Base-by-base conservation (phyloP, 2,329 filamentous ascomycete genomes). In the Malbranchea cinnamomea region DNA sequence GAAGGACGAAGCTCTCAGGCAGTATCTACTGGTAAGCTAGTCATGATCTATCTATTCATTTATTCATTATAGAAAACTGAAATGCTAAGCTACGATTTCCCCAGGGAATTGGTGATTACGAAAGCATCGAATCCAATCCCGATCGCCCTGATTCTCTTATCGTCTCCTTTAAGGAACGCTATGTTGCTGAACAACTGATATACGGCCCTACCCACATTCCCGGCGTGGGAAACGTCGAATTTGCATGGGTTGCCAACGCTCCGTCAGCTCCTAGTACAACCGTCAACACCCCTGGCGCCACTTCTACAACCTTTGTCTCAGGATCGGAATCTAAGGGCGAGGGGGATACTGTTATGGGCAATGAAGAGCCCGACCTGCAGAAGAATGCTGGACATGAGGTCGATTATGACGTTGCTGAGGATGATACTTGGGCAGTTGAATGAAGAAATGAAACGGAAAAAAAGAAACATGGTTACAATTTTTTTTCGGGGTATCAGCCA, bases 111-210 rank as follows among this genome's bases (percentile, higher is more conserved):
- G 59, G 58, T 32, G 58, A 61, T 39, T 63, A 60, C 32, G 55
- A 61, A 34, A 55, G 47, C 20, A 57, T 63, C 32, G 56, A 60
- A 25, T 45, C 48, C 7, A 53, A 55, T 34, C 50, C 57, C 2
- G 52, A 55, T 4, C 48, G 53, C 14, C 34, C 54, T 13, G 48
- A 55, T 33, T 53, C 56, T 1, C 43, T 59, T 32, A 43, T 63
- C 18, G 48, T 63, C 21, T 47, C 54, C 2, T 63, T 63, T 43
- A 62, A 62, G 38, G 59, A 63, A 35, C 55, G 60, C 28, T 61
- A 54, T 39, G 54, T 66, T 27, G 70, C 67, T 4, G 69, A 74
- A 42, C 63, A 59, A 37, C 65, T 69, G 38, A 57, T 67, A 44
- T 58, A 59, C 34, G 51, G 60, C 6, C 43, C 58, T 1, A 48